Evolutionary conservation across 257 asterid genomes (phyloP).

Genomic region (Hygrophila difformis): DNA sequence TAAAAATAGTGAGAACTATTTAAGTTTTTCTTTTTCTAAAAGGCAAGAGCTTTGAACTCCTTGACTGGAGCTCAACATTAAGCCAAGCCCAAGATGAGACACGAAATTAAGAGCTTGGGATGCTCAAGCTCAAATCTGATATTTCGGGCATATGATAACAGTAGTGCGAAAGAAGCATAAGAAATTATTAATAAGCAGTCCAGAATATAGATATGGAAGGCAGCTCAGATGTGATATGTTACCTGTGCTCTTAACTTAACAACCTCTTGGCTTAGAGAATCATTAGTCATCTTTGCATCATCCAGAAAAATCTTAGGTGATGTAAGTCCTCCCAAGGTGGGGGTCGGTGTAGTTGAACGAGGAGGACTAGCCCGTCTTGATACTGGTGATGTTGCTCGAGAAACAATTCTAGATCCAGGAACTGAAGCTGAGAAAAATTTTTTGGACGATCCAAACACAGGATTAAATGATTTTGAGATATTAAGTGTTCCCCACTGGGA

Average conservation of each 20-base stretch:
- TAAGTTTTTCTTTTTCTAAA: too few relatives aligned
- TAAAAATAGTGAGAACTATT: too few relatives aligned
- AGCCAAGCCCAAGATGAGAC: too few relatives aligned
- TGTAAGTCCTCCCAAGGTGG: constrained; percentile 76
- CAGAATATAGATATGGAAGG: too few relatives aligned
- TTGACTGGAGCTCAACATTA: too few relatives aligned
- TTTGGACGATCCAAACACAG: constrained; percentile 75
- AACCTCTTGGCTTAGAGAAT: constrained; percentile 63
- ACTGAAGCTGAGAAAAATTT: constrained; percentile 83
- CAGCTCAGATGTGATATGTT: too few relatives aligned
- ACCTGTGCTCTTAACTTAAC: constrained; percentile 74
- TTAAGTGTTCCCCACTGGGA: constrained; percentile 58
- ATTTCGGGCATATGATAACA: too few relatives aligned
- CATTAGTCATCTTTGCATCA: constrained; percentile 43
- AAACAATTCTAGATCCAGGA: constrained; percentile 88
- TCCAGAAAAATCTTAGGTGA: constrained; percentile 51
- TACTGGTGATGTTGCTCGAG: constrained; percentile 92
- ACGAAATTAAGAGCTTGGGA: too few relatives aligned
- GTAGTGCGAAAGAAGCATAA: neutral
- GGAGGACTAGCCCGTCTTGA: constrained; percentile 81
- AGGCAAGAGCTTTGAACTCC: too few relatives aligned
- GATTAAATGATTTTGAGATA: constrained; percentile 62
- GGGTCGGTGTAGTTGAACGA: constrained; percentile 89
- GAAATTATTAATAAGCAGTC: too few relatives aligned
- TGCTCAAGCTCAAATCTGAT: too few relatives aligned